Base-by-base conservation (phyloP, 2,329 filamentous ascomycete species). In the Scopulariopsis brevicaulis region DNA sequence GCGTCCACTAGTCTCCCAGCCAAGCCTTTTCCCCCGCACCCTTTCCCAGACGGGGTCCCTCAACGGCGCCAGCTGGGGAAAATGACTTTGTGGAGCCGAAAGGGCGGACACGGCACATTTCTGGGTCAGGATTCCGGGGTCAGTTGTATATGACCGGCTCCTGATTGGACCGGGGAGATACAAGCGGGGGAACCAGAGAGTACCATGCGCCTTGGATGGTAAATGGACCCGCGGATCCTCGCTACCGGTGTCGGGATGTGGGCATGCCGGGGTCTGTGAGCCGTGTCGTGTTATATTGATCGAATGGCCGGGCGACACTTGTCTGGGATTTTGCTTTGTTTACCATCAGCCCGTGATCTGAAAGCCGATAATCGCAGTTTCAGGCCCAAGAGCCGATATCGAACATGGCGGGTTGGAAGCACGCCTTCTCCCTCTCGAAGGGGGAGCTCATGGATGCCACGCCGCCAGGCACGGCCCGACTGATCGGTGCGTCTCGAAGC, bases 351-450 rank as follows among this genome's bases (percentile, higher is more conserved):
- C 5, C 2, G 20, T n/a, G 12, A 50, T 22, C 12, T 40, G 4
- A n/a, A 22, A 5, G 10, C 20, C n/a, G 4, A 24, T 24, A 24
- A 11, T 50, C 46, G 6, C 46, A 24, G 6, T 24, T 7, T n/a
- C 46, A 24, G 18, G 46, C n/a, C 18, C 46, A 32, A 32, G 28
- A 4, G 8, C 22, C 2, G 46, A 8, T 2, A 34, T 28, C 51
- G 5, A 53, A 11, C 25, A 53, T 53, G 51, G 24, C 12, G 6
- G 51, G 59, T 22, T 65, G 63, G 63, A 63, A 61, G 28, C 58
- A 63, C 46, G 63, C 63, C 2, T 61, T 65, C 53, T 55, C 63
- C 14, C n/a, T 64, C 2, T 61, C 61, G 51, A 63, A 63, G 53
- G 53, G 59, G 34, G 63, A 64, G 15, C 58, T 65, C 12, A 46